Evolutionary conservation across 2,329 filamentous ascomycete genomes (phyloP).

Genomic region (Cordyceps cateniannulata): DNA sequence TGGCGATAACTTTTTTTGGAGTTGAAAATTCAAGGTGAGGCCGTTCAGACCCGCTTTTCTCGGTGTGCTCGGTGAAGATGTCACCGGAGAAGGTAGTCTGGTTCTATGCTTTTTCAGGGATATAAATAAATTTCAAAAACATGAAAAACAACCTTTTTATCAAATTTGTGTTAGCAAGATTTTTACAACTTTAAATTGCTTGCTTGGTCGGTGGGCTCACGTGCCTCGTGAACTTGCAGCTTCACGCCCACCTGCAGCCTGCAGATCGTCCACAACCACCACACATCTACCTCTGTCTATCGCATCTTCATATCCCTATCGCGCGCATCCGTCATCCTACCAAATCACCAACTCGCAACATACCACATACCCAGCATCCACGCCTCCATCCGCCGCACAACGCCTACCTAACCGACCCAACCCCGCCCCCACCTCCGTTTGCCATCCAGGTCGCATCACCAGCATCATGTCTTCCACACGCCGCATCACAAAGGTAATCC

Average conservation of each 20-base stretch:
- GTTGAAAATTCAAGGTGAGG: constrained; percentile 14
- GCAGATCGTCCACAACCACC: too few species aligned
- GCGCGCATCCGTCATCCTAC: too few species aligned
- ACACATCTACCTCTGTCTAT: too few species aligned
- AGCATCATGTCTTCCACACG: constrained; percentile 33
- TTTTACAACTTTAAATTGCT: too few species aligned
- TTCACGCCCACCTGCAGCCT: too few species aligned
- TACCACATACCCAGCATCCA: too few species aligned
- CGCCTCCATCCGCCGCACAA: too few species aligned
- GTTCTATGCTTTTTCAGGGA: background rate
- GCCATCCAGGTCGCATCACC: background rate
- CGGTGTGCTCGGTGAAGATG: background rate
- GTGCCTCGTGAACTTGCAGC: too few species aligned
- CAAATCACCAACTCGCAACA: too few species aligned
- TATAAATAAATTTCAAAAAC: background rate
- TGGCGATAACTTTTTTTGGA: constrained; percentile 1
- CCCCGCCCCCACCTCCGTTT: background rate
- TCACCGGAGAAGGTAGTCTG: background rate
- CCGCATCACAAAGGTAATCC: constrained; percentile 37
- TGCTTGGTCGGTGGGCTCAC: too few species aligned
- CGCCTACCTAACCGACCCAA: background rate
- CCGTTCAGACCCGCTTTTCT: background rate
- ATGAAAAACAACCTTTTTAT: background rate
- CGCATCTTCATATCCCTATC: too few species aligned
- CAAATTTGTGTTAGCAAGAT: too few species aligned